phyloP scores from a whole-genome alignment of 805 yeast genomes.

The Soucietia sequanensis region DNA sequence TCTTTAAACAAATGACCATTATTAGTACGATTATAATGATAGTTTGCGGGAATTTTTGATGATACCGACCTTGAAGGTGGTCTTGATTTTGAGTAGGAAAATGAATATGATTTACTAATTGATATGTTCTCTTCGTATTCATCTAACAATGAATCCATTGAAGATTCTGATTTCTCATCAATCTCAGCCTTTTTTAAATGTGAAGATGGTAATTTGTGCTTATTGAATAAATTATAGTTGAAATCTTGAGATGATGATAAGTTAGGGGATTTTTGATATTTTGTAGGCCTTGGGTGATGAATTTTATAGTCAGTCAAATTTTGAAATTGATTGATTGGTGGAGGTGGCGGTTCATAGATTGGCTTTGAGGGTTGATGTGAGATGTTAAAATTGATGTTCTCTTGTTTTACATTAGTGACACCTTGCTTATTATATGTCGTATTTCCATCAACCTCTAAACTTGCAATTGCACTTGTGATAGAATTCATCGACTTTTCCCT shows the following conservation, averaged over 20 bases:
- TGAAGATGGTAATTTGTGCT: not conserved
- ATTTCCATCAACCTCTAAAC: constrained; percentile 25
- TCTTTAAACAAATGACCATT: constrained; percentile 1
- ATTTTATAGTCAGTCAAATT: not conserved
- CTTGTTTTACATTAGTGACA: too few species aligned
- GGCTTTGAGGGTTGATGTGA: not conserved
- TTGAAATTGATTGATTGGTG: too few species aligned
- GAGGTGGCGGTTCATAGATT: constrained; percentile 1
- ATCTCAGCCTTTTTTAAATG: not conserved
- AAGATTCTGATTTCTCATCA: constrained; percentile 22
- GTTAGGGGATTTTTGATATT: constrained; percentile 1
- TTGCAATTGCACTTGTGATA: constrained; percentile 29
- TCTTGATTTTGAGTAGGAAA: constrained; percentile 20
- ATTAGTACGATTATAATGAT: constrained; percentile 4
- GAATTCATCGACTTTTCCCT: constrained; percentile 20
- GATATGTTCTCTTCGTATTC: constrained; percentile 45
- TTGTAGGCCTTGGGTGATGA: constrained; percentile 2
- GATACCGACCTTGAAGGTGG: constrained; percentile 27
- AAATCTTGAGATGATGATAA: not conserved
- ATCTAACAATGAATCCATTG: constrained; percentile 42
- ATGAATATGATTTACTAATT: constrained; percentile 21
- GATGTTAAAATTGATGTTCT: too few species aligned
- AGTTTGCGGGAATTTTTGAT: constrained; percentile 7
- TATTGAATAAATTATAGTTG: not conserved
- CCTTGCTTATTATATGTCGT: too few species aligned